These are phyloP conservation scores for Nemania sp. DNA, from an alignment of 2,329 filamentous ascomycete genomes.

Conservation along the genomic window DNA sequence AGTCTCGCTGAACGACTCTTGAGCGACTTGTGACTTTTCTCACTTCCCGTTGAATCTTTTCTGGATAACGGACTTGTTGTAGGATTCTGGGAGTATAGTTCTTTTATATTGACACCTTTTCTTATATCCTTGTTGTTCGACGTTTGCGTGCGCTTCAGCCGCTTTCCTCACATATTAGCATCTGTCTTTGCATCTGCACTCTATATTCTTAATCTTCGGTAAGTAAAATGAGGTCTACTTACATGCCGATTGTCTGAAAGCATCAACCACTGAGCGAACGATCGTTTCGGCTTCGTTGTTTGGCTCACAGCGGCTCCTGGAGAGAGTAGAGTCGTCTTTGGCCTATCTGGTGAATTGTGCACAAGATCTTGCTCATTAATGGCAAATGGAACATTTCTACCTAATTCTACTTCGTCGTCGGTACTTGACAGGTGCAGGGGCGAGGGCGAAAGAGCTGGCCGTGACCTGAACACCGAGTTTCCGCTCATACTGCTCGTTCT, in stretches of 20 bases:
- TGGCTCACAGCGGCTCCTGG: neutral
- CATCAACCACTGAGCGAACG: slow-evolving; percentile 20
- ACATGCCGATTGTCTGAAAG: slow-evolving; percentile 15
- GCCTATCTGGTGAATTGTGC: neutral
- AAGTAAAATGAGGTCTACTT: neutral
- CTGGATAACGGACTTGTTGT: neutral
- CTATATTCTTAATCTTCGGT: no score
- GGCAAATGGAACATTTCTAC: neutral
- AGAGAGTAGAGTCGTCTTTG: neutral
- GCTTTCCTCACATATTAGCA: slow-evolving; percentile 11
- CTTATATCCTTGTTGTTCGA: neutral
- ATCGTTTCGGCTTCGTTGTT: slow-evolving; percentile 8
- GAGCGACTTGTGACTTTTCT: slow-evolving; percentile 36
- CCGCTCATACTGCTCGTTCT: slow-evolving; percentile 18
- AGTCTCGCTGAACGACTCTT: slow-evolving; percentile 40
- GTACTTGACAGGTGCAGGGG: slow-evolving; percentile 18
- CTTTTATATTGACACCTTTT: neutral
- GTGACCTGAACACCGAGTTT: slow-evolving; percentile 5
- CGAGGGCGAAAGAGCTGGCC: neutral
- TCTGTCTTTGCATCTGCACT: neutral
- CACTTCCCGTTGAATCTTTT: slow-evolving; percentile 37
- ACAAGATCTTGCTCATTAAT: neutral
- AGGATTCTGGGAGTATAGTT: neutral
- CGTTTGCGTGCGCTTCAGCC: neutral
- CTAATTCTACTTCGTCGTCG: slow-evolving; percentile 3